Conservation (phyloP, 306 rosid species). For the Cicer bijugum region DNA sequence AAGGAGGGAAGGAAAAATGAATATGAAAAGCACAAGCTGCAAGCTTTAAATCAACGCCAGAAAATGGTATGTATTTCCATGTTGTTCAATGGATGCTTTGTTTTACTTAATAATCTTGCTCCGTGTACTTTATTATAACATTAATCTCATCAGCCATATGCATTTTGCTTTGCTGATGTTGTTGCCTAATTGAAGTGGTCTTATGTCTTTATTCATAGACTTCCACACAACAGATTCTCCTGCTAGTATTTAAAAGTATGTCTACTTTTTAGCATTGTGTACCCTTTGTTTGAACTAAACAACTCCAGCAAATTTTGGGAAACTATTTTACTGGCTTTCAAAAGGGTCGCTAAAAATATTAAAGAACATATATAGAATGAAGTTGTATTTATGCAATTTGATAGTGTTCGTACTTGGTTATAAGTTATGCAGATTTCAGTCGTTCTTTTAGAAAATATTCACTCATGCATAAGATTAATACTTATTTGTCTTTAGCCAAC, state of each 20-base stretch:
- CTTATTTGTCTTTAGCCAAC: neutral
- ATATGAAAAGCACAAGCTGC: slow-evolving; percentile 98
- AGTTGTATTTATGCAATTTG: neutral
- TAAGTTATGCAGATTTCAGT: slow-evolving; percentile 2
- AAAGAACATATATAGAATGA: slow-evolving; percentile 21
- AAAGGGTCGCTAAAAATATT: slow-evolving; percentile 5
- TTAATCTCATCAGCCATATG: slow-evolving; percentile 15
- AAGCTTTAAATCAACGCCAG: slow-evolving; percentile 97
- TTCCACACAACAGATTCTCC: slow-evolving; percentile 10
- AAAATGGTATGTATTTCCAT: slow-evolving; percentile 73
- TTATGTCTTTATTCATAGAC: slow-evolving; percentile 15
- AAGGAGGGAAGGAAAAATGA: slow-evolving; percentile 99
- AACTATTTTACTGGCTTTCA: slow-evolving; percentile 14
- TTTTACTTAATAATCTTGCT: slow-evolving; percentile 37
- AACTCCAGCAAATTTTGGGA: slow-evolving; percentile 15
- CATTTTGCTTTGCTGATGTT: slow-evolving; percentile 30
- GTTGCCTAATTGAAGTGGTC: slow-evolving; percentile 22
- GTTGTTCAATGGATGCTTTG: slow-evolving; percentile 33
- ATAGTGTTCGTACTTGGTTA: slow-evolving; percentile 19
- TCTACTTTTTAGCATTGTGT: slow-evolving; percentile 26
- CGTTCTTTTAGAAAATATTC: slow-evolving; percentile 20
- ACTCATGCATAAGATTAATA: slow-evolving; percentile 1
- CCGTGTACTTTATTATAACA: slow-evolving; percentile 21
- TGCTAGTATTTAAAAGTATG: slow-evolving; percentile 16
- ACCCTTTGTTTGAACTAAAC: slow-evolving; percentile 16